Conservation (phyloP, 1,139 yeast species). For the Yamadazyma blattariae region DNA sequence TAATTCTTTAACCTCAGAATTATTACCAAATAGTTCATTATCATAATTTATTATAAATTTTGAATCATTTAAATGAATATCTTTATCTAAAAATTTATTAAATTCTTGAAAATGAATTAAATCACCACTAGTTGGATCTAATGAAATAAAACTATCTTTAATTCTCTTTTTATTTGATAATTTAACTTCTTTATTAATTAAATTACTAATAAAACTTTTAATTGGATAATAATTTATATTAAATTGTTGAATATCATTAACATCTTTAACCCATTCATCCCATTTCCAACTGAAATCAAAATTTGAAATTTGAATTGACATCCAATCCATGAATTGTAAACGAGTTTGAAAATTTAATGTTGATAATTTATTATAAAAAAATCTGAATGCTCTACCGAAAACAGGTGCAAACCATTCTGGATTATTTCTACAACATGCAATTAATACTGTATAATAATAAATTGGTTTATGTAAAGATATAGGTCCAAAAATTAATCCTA, state of each 20-base stretch:
- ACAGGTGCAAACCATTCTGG: constrained; percentile 94
- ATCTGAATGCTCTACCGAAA: constrained; percentile 89
- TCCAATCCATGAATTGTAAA: constrained; percentile 82
- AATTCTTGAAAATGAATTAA: constrained; percentile 52
- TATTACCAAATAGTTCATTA: constrained; percentile 33
- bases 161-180: constrained; percentile 70
- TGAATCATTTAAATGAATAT: constrained; percentile 28
- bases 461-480: constrained; percentile 73
- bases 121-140: constrained; percentile 24
- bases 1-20: constrained; percentile 23
- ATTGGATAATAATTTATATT: constrained; percentile 62
- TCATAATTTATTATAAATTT: constrained; percentile 35
- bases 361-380: constrained; percentile 67
- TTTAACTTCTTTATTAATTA: constrained; percentile 81
- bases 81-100: constrained; percentile 54
- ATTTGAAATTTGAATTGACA: constrained; percentile 88
- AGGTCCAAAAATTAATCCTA: constrained; percentile 67
- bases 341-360: constrained; percentile 74
- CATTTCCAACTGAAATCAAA: constrained; percentile 98
- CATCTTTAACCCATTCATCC: constrained; percentile 85
- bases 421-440: constrained; percentile 83
- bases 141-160: constrained; percentile 66
- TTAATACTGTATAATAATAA: constrained; percentile 83
- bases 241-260: constrained; percentile 24
- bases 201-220: constrained; percentile 68